phyloP scores from a whole-genome alignment of 352 stramenopile genomes.

The Plasmopara viticola region DNA sequence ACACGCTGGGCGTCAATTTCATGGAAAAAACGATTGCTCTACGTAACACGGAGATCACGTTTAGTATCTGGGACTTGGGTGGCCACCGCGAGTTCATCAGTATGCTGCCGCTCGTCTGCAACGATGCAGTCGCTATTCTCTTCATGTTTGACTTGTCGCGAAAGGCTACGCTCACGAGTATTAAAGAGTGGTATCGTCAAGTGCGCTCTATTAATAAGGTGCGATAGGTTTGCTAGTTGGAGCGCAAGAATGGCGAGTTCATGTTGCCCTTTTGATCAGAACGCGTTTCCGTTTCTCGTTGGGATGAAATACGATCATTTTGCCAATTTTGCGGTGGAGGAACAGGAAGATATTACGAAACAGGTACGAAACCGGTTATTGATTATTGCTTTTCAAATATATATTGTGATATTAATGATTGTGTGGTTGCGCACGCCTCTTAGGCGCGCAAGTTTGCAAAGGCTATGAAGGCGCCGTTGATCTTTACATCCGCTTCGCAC shows the following conservation, averaged over 20 bases:
- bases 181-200: constrained; percentile 92
- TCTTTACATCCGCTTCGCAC: constrained; percentile 91
- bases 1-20: constrained; percentile 94
- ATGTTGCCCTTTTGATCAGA: constrained; percentile 28
- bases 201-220: constrained; percentile 89
- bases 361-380: constrained; percentile 36
- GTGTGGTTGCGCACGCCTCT: neutral
- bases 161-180: constrained; percentile 88
- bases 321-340: constrained; percentile 82
- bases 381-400: neutral
- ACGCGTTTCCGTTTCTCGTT: constrained; percentile 90
- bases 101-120: constrained; percentile 93
- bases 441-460: constrained; percentile 92
- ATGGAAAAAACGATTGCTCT: constrained; percentile 95
- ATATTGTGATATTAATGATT: constrained; percentile 1
- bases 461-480: constrained; percentile 92
- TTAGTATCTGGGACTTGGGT: constrained; percentile 93
- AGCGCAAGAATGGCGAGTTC: neutral
- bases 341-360: constrained; percentile 92
- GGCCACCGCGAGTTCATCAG: constrained; percentile 91
- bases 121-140: constrained; percentile 91
- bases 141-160: constrained; percentile 94
- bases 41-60: constrained; percentile 93
- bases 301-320: constrained; percentile 95
- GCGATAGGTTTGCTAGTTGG: neutral